Conservation (phyloP, 495 filamentous ascomycete species). For the Podospora sp. region DNA sequence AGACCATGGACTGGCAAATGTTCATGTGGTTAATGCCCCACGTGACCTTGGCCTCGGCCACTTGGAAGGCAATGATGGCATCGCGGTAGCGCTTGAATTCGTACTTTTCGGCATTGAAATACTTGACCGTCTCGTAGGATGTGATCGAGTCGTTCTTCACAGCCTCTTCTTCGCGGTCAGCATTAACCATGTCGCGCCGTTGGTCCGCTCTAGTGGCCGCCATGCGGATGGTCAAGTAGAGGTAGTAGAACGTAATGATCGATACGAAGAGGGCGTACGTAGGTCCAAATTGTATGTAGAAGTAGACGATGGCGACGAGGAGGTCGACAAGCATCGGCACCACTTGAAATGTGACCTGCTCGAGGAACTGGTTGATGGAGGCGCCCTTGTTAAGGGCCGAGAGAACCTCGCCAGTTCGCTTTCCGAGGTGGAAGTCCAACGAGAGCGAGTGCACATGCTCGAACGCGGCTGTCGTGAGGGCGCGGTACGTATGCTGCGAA, state of each 20-base stretch:
- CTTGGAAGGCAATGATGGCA: conserved; percentile 81
- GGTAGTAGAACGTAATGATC: conserved; percentile 92
- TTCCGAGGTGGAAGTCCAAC: conserved; percentile 93
- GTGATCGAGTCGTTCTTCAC: conserved; percentile 98
- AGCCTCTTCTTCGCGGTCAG: conserved; percentile 90
- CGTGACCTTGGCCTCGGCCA: conserved; percentile 82
- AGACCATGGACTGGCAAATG: conserved; percentile 88
- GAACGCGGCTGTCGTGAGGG: conserved; percentile 90
- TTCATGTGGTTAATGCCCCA: conserved; percentile 92
- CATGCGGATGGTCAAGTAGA: conserved; percentile 94
- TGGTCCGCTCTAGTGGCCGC: conserved; percentile 91
- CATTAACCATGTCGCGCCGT: conserved; percentile 89
- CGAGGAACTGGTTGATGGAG: conserved; percentile 94
- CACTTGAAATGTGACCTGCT: conserved; percentile 93
- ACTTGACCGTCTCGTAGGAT: conserved; percentile 98
- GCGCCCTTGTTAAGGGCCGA: conserved; percentile 94
- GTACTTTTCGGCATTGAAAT: conserved; percentile 95
- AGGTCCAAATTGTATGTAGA: conserved; percentile 76
- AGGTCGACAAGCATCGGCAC: conserved; percentile 94
- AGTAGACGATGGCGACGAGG: conserved; percentile 81
- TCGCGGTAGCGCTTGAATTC: conserved; percentile 84
- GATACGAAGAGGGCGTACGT: conserved; percentile 92
- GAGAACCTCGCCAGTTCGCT: conserved; percentile 94
- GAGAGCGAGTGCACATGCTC: conserved; percentile 96
- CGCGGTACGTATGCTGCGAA: conserved; percentile 93